Evolutionary conservation across 1,284 basidiomycete species (phyloP).

Genomic region (Erythrobasidium hasegawianum): DNA sequence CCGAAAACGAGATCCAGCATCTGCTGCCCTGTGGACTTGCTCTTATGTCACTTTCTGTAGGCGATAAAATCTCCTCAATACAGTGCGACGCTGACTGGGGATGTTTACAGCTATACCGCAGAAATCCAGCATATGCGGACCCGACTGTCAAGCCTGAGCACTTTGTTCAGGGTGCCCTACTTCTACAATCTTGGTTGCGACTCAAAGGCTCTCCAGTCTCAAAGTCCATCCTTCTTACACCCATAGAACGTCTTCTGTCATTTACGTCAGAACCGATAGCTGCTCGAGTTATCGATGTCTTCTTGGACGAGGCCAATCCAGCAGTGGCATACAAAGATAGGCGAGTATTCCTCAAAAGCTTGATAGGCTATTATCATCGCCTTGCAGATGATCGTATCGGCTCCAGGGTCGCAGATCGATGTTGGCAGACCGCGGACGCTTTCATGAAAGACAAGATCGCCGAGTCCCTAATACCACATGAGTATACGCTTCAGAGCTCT

Average conservation of each 20-base stretch:
- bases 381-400: constrained; percentile 84
- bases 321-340: constrained; percentile 64
- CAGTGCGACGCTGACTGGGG: neutral
- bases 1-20: constrained; percentile 52
- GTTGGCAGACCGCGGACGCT: constrained; percentile 80
- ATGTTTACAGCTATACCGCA: constrained; percentile 10
- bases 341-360: constrained; percentile 65
- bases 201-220: constrained; percentile 65
- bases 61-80: too few species aligned
- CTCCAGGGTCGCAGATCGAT: constrained; percentile 77
- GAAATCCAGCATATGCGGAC: constrained; percentile 30
- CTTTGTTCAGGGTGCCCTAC: constrained; percentile 66
- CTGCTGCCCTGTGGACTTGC: constrained; percentile 65
- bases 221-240: constrained; percentile 55
- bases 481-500: constrained; percentile 66
- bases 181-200: constrained; percentile 74
- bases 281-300: constrained; percentile 74
- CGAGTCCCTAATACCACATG: constrained; percentile 65
- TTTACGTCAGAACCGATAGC: constrained; percentile 69
- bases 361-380: constrained; percentile 69
- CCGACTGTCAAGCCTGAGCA: constrained; percentile 17
- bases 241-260: constrained; percentile 60
- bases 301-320: constrained; percentile 56
- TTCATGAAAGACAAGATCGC: constrained; percentile 93
- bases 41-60: constrained; percentile 60